Conservation (phyloP, 306 rosid species). For the Abrus pulchellus region DNA sequence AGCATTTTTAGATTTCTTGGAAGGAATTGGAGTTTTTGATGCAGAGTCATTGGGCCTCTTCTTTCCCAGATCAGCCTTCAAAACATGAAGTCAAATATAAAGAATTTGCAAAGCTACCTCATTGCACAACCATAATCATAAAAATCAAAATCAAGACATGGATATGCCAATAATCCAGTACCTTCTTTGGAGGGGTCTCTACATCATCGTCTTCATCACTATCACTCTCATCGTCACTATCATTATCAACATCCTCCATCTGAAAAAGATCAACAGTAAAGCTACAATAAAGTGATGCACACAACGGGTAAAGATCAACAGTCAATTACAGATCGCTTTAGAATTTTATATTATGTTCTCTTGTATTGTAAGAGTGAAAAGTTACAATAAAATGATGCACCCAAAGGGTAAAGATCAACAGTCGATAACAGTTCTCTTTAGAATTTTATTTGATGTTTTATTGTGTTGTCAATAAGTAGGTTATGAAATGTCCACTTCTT, state of each 20-base stretch:
- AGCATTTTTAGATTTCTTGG: slow-evolving; percentile 73
- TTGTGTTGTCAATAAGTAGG: too few species aligned
- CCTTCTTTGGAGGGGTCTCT: slow-evolving; percentile 76
- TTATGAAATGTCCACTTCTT: background rate
- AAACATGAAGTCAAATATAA: background rate
- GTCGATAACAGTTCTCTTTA: background rate
- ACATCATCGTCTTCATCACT: slow-evolving; percentile 64
- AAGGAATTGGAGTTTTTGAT: slow-evolving; percentile 67
- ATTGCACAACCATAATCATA: background rate
- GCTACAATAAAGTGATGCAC: background rate
- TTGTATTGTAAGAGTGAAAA: too few species aligned
- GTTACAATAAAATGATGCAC: background rate
- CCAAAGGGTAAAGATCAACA: background rate
- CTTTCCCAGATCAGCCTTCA: slow-evolving; percentile 63
- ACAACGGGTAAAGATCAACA: background rate
- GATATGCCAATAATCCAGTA: background rate
- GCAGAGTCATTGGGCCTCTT: slow-evolving; percentile 78
- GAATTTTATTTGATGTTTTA: background rate
- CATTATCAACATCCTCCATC: slow-evolving; percentile 59
- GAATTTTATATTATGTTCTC: background rate
- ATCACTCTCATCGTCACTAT: slow-evolving; percentile 50
- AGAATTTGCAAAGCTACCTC: too few species aligned
- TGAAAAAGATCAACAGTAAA: slow-evolving; percentile 22
- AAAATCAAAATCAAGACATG: background rate
- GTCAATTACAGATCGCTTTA: background rate